A percentile compares a stretch with the other conserved stretches of the same genome.
Evolutionary conservation across 2,329 filamentous ascomycete genomes (phyloP).

Genomic region (Cladosporium sp.): DNA sequence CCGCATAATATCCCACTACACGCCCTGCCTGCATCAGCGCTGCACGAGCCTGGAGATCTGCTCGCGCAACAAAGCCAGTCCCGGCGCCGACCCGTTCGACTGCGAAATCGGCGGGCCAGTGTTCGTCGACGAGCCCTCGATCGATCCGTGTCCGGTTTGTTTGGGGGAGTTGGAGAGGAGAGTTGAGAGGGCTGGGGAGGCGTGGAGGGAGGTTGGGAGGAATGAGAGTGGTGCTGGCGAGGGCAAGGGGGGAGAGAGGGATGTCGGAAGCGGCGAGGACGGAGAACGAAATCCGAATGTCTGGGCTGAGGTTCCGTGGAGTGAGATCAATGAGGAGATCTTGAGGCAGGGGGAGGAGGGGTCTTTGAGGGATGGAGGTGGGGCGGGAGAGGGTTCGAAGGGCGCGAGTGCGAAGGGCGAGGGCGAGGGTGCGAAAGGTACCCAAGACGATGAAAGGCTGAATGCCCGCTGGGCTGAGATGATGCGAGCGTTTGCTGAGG

Average conservation of each 20-base stretch:
- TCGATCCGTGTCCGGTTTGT: background rate
- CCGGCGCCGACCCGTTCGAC: background rate
- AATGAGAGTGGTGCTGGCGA: background rate
- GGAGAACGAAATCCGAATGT: background rate
- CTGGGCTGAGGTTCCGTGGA: background rate
- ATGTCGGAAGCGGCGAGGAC: background rate
- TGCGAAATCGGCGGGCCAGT: background rate
- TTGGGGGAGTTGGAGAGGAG: background rate
- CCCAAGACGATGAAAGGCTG: too few species aligned
- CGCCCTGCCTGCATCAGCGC: constrained; percentile 1
- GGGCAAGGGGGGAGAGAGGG: background rate
- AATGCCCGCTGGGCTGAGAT: too few species aligned
- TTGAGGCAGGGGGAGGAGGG: too few species aligned
- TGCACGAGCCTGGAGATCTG: constrained; percentile 3
- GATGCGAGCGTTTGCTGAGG: too few species aligned
- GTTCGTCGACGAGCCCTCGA: background rate
- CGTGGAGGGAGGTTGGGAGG: background rate
- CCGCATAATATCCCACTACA: constrained; percentile 1
- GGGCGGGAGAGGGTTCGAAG: too few species aligned
- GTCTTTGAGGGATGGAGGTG: too few species aligned
- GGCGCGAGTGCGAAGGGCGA: too few species aligned
- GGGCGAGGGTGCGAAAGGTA: too few species aligned
- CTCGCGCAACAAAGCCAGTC: background rate
- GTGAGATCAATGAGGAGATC: too few species aligned
- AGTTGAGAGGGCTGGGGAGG: background rate